Evolutionary conservation across 78 protist species (phyloP).

Genomic region (Neovahlkampfia damariscottae): DNA sequence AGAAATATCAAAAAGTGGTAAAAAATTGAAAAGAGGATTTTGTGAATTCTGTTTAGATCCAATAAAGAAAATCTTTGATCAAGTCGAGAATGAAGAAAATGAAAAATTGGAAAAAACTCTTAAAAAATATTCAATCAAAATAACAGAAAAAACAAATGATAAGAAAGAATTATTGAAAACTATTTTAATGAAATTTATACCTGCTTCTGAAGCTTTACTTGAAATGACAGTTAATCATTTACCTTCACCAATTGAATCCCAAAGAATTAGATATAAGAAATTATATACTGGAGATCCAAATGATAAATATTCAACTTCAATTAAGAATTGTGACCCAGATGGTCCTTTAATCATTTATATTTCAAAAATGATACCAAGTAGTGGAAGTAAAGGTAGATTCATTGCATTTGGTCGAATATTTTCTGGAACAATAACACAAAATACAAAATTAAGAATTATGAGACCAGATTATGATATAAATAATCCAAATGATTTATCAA

Average conservation of each 20-base stretch:
- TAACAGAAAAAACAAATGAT: conserved; percentile 69
- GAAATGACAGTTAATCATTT: conserved; percentile 90
- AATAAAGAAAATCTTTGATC: conserved; percentile 74
- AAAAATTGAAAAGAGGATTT: conserved; percentile 79
- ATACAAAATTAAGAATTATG: conserved; percentile 89
- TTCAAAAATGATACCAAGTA: conserved; percentile 98
- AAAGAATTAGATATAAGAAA: conserved; percentile 81
- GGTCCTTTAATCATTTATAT: conserved; percentile 97
- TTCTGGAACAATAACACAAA: conserved; percentile 90
- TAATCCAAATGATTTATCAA: conserved; percentile 81
- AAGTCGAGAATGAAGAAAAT: conserved; percentile 69
- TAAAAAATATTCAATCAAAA: conserved; percentile 52
- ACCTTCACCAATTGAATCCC: conserved; percentile 95
- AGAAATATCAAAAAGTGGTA: conserved; percentile 33
- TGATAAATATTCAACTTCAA: conserved; percentile 63
- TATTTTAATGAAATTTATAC: conserved; percentile 91
- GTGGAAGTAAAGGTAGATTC: conserved; percentile 97
- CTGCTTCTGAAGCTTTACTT: conserved; percentile 95
- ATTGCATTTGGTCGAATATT: conserved; percentile 99
- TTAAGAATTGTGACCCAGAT: conserved; percentile 74
- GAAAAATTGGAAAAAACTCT: conserved; percentile 67
- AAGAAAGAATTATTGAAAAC: conserved; percentile 82
- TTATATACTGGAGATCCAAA: conserved; percentile 93
- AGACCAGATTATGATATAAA: conserved; percentile 94
- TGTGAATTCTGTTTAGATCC: conserved; percentile 92